phyloP scores from a whole-genome alignment of 1,139 yeast species.

The Groenewaldozyma auringiensis region DNA sequence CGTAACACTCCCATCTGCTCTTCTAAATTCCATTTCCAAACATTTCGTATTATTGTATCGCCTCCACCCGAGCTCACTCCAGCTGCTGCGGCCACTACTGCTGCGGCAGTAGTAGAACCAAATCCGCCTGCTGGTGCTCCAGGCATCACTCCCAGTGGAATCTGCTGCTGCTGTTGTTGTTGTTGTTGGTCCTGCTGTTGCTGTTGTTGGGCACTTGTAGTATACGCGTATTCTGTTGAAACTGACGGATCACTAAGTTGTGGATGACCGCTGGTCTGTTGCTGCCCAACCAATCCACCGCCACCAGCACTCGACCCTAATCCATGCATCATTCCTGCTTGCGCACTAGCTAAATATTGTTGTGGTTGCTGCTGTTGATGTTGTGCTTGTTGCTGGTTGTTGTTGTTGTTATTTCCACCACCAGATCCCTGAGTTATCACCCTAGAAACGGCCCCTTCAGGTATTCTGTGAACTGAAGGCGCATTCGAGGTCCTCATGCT shows the following conservation, averaged over 20 bases:
- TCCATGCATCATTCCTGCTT: neutral
- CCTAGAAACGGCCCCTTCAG: neutral
- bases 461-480: neutral
- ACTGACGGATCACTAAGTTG: neutral
- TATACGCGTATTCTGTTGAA: neutral
- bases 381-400: neutral
- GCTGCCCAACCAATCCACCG: neutral
- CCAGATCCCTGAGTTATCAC: neutral
- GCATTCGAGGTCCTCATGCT: slow-evolving; percentile 3
- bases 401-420: neutral
- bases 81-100: neutral
- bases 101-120: slow-evolving; percentile 4
- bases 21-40: slow-evolving; percentile 81
- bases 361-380: neutral
- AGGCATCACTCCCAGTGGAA: slow-evolving; percentile 1
- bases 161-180: slow-evolving; percentile 1
- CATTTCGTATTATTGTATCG: slow-evolving; percentile 35
- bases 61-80: slow-evolving; percentile 1
- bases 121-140: slow-evolving; percentile 2
- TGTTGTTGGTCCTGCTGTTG: slow-evolving; percentile 6
- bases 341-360: neutral
- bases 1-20: slow-evolving; percentile 72
- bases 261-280: too few relatives aligned
- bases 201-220: slow-evolving; percentile 1
- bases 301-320: neutral